Evolutionary conservation across 2,329 filamentous ascomycete species (phyloP), one percentile per base, ranked within the genome.

Genomic region (Dothistroma septosporum): DNA sequence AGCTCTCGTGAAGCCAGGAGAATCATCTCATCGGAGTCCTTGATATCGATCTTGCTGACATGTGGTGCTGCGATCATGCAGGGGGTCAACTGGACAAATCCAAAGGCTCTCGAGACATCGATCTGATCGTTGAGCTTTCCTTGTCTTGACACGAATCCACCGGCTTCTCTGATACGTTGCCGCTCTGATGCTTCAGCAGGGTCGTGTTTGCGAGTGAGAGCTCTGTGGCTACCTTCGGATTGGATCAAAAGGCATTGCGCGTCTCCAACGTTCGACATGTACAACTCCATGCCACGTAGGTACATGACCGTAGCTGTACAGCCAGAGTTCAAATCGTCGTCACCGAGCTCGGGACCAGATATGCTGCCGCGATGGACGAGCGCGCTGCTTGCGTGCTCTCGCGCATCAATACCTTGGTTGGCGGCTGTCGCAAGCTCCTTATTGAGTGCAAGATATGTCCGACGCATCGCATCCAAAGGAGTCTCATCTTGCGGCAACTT

Each of bases 181-280:
- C 94, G 84, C 76, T 99, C 94, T 22, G 79, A 81, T 0, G 89
- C 83, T 72, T 96, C 92, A 0, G 93, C 92, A 6, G 94, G 94
- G 70, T 97, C 92, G 73, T 99, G 94, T 75, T 95, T 97, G 61
- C 86, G 83, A 2, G 94, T 97, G 66, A 99, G 81, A 66, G 93
- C 87, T 70, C 87, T 87, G 76, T 94, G 85, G 24, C 87, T 85
- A 44, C 92, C 91, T 73, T 96, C 92, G 1, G 90, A 91, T 69
- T 92, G 90, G 64, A 99, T 94, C 21, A 97, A 82, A 77, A 99
- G 89, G n/a, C 92, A 93, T 76, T 97, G 92, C 5, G 90, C 91
- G 76, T 99, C 92, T 56, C 94, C 94, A 22, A 99, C 90, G 69
- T 99, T 99, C 64, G 92, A 94, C 57, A 97, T 88, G 71, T 90